A percentile compares a stretch with the other conserved stretches of the same genome.
Conservation (phyloP, 345 rosid species). For the Trapa incisa region DNA sequence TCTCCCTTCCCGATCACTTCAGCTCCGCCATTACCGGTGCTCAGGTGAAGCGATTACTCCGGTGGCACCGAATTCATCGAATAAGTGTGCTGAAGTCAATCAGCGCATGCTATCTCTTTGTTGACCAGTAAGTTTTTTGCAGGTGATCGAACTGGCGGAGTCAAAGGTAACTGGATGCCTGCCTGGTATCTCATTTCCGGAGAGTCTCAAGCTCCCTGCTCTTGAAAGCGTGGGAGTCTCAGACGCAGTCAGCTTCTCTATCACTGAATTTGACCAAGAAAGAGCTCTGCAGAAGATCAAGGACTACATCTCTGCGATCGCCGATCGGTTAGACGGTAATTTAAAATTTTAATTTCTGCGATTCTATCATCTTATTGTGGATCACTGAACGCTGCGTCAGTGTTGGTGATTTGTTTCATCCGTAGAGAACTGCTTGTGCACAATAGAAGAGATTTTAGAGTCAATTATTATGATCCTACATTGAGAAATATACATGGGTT, state of each 20-base stretch:
- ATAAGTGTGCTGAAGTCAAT: neutral
- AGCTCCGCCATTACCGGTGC: constrained; percentile 31
- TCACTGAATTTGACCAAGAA: constrained; percentile 18
- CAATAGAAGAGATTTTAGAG: neutral
- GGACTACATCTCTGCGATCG: constrained; percentile 42
- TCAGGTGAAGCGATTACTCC: constrained; percentile 17
- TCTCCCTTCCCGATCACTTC: constrained; percentile 25
- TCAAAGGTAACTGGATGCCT: constrained; percentile 39
- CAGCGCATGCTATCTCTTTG: neutral
- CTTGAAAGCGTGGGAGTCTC: constrained; percentile 25
- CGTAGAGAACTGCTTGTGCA: neutral
- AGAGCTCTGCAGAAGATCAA: constrained; percentile 29
- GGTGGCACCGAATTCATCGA: neutral
- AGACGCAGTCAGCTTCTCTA: constrained; percentile 28
- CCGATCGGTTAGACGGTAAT: constrained; percentile 56
- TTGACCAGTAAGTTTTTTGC: neutral
- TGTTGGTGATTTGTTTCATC: neutral
- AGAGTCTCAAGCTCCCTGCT: constrained; percentile 35
- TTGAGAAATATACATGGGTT: neutral
- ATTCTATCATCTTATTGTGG: neutral
- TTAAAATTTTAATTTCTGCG: neutral
- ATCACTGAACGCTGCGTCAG: neutral
- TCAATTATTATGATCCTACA: neutral
- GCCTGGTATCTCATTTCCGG: constrained; percentile 52
- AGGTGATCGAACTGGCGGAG: constrained; percentile 43